Conservation (phyloP, 148 eudicot species). For the Suaeda aralocaspica region DNA sequence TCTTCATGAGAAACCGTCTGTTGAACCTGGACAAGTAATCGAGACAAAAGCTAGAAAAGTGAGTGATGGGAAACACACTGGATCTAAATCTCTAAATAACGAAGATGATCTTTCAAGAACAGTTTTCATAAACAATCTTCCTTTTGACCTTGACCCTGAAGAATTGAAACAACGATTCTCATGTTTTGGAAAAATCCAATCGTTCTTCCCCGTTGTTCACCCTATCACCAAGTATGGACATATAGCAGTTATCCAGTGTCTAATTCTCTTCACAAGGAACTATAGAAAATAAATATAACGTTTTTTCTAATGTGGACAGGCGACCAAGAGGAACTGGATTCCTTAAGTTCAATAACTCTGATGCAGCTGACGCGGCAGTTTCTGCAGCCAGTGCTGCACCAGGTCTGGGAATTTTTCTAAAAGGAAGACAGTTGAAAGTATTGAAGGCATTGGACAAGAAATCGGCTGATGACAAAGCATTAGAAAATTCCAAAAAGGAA, state of each 20-base stretch:
- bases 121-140: conserved; percentile 79
- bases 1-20: conserved; percentile 25
- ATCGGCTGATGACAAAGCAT: conserved; percentile 67
- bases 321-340: conserved; percentile 94
- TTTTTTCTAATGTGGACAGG: conserved; percentile 43
- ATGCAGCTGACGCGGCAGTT: conserved; percentile 73
- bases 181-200: conserved; percentile 77
- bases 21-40: conserved; percentile 22
- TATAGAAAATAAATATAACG: conserved; percentile 1
- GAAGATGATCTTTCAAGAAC: conserved; percentile 73
- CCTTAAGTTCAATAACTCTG: conserved; percentile 60
- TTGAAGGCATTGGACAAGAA: conserved; percentile 84
- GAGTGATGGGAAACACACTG: conserved; percentile 23
- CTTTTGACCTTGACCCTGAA: conserved; percentile 68
- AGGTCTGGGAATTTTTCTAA: conserved; percentile 70
- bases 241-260: conserved; percentile 3
- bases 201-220: conserved; percentile 77
- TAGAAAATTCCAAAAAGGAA: conserved; percentile 71
- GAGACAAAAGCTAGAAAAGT: conserved; percentile 24
- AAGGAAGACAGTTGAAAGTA: conserved; percentile 83
- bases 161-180: conserved; percentile 91
- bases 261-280: neutral
- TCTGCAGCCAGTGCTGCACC: conserved; percentile 58
- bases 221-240: conserved; percentile 68
- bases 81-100: conserved; percentile 25